Evolutionary conservation across 768 basidiomycete species (phyloP), one percentile per base, ranked within the genome.

Genomic region (Pleurotus salmoneostramineus): DNA sequence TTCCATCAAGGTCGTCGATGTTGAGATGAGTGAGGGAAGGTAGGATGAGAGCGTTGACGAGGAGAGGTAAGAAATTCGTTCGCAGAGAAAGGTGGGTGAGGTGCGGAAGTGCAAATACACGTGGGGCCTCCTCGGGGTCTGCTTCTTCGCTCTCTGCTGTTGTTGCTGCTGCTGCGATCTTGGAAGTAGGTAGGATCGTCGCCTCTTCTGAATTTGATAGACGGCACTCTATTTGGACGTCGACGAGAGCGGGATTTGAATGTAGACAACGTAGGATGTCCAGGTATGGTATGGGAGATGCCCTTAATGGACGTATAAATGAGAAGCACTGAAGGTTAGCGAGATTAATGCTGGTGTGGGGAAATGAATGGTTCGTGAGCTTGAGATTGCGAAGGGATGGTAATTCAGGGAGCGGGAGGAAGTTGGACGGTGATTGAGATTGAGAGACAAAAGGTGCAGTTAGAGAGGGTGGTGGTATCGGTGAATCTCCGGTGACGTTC

Each of bases 1-100:
- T 69, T 14, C 72, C 74, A 52, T 76, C 74, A 31, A 76, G 63
- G 55, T 74, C 74, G 46, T 70, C 67, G 36, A 77, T 61, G 50
- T 60, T 65, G 17, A 77, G 65, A 6, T 51, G 56, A 14, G 59
- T 63, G 47, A 75, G 66, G 32, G 65, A 56, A 0, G 74, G 76
- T 10, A 70, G 56, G 50, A 72, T 64, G 46, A 75, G 65, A 21
- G 63, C 62, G 36, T 64, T 62, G 55, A 73, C 69, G 6, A 75
- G 51, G 6, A 65, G 56, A 0, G 71, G 66, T 45, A 75, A 52
- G 61, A 72, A 69, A 61, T 76, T 77, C 10, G 68, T 66, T 1
- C 72, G 68, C 31, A 77, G 65, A 4, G 65, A 62, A 14, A 75
- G 69, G 34, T 62, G 56, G 3, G 60, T 60, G 14, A 75, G 68